Evolutionary conservation across 371 early-diverging fungal species (phyloP), one percentile per base, ranked within the genome.

Genomic region (Funneliformis caledonium): DNA sequence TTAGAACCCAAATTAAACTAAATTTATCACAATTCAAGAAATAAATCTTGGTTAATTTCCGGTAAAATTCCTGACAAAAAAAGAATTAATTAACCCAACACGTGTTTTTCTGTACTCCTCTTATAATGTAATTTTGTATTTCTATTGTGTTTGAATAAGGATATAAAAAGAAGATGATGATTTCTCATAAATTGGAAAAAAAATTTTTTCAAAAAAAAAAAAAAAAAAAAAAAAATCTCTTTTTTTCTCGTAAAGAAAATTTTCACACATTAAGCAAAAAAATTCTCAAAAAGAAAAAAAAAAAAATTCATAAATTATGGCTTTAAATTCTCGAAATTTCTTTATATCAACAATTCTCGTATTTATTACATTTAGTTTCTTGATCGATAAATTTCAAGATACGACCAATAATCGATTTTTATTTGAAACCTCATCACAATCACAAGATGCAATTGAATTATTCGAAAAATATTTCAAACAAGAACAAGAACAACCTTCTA

Each of bases 401-500:
- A 56, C 56, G 19, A 56, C 56, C 16, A 56, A 16, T 56, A 56
- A 56, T 56, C 56, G 16, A 16, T 56, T 56, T 56, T 56, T 56
- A n/a, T 56, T 56, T 19, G 56, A 56, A 56, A 56, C 56, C 19
- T 56, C 56, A 52, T 52, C 52, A 56, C 56, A 56, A 56, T 56
- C 56, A 56, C 6, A 56, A 56, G 56, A 56, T 19, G 2, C 19
- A 19, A 16, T 56, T 56, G 56, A 56, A 56, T 16, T 56, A 4
- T 56, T 56, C 19, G 56, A 56, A 19, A 56, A 19, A 56, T 56
- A 56, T 56, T 56, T 56, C 19, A 56, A n/a, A 56, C 56, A 56
- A 56, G 56, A 56, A 56, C 56, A 56, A 56, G 56, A 56, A 56
- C 52, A 52, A 52, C 56, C 56, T 56, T 56, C 56, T 56, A 56